Base-by-base conservation (phyloP, 83 land plant species). In the Larix sibirica region DNA sequence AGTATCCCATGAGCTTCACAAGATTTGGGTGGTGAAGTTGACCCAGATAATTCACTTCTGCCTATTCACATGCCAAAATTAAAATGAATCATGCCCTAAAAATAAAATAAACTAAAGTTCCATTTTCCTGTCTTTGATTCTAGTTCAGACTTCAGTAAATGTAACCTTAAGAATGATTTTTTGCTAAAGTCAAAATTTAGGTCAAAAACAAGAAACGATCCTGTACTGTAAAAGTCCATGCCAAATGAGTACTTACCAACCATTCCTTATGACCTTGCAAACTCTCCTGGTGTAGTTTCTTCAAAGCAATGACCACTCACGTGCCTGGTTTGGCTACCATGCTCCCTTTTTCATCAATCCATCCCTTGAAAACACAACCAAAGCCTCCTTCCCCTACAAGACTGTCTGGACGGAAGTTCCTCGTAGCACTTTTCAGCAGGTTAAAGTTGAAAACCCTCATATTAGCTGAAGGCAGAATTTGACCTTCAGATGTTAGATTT, bases 311-410 rank as follows among this genome's bases (percentile, higher is more conserved):
- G 42, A 81, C 86, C 60, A 82, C 76, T 18, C 89, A 88, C 17
- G 58, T 64, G 26, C 89, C 89, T 13, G 89, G 88, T 26, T 78
- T 82, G 50, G 81, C 67, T 36, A 88, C 82, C 58, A 68, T 28
- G 26, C 61, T 44, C 10, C 81, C 82, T 21, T 85, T 28, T 56
- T 86, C 88, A 73, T 88, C 89, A 59, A 88, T 82, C 89, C 89
- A 88, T 14, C 89, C 89, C 79, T 88, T 88, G 63, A 88, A 88
- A 63, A 88, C 89, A 38, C 83, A 82, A 10, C 89, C 89, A 70
- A 88, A 88, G n/a, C 89, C 89, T 20, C 89, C 89, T 70, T 88
- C 89, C 28, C 89, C 89, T 42, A 88, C 36, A 9, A 85, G 78
- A 62, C 82, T 79, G 61, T 88, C 89, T 23, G 89, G 89, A 33